A percentile compares a stretch with the other conserved stretches of the same genome.
These are phyloP conservation scores for Calycina herbarum DNA, from an alignment of 2,329 filamentous ascomycete genomes.

Conservation along the genomic window DNA sequence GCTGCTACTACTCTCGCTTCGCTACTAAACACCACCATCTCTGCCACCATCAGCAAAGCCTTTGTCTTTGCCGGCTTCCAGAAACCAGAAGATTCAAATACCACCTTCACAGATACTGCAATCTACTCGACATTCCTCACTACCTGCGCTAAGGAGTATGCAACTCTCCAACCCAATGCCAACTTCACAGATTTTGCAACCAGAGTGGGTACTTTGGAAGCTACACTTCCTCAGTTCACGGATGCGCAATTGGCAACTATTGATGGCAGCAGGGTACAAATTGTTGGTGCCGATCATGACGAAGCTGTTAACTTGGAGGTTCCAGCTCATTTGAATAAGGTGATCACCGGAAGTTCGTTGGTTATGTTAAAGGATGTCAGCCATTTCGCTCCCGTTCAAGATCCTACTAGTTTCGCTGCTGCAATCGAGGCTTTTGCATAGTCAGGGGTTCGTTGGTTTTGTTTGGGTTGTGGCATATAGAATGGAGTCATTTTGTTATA, in stretches of 20 bases:
- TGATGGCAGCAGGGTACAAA: constrained; percentile 33
- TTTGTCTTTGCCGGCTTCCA: constrained; percentile 43
- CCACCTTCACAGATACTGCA: constrained; percentile 37
- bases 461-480: no score
- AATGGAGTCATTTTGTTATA: no score
- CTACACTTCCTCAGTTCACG: constrained; percentile 38
- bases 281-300: constrained; percentile 36
- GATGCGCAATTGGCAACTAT: constrained; percentile 27
- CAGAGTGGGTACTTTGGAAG: constrained; percentile 42
- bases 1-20: constrained; percentile 42
- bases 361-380: constrained; percentile 42
- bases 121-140: constrained; percentile 41
- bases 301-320: constrained; percentile 45
- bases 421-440: constrained; percentile 5
- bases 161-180: constrained; percentile 38
- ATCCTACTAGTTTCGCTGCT: constrained; percentile 31
- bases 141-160: constrained; percentile 42
- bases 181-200: constrained; percentile 41
- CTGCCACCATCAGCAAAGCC: constrained; percentile 41
- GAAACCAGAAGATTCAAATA: constrained; percentile 39
- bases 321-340: constrained; percentile 38
- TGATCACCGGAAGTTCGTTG: constrained; percentile 42
- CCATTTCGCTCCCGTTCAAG: constrained; percentile 46
- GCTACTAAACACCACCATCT: constrained; percentile 38
- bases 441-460: no score